Evolutionary conservation across 2,329 filamentous ascomycete species (phyloP).

Genomic region (Pezicula carpinea): DNA sequence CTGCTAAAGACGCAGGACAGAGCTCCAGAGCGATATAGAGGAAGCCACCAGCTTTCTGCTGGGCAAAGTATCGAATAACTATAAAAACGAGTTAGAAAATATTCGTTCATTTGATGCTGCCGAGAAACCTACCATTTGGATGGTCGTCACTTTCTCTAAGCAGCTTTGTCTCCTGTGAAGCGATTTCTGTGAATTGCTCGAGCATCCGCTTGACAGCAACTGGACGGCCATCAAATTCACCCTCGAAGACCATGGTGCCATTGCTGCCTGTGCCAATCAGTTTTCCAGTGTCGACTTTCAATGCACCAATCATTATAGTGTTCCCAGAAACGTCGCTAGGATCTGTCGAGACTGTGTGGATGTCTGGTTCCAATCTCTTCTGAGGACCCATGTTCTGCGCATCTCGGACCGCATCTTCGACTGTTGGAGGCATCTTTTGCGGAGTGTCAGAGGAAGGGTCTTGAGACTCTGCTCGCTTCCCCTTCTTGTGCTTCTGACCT

Average conservation of each 20-base stretch:
- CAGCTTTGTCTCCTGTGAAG: slow-evolving; percentile 86
- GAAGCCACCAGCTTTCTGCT: slow-evolving; percentile 83
- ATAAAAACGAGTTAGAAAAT: slow-evolving; percentile 21
- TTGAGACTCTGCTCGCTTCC: slow-evolving; percentile 38
- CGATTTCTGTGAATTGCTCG: slow-evolving; percentile 92
- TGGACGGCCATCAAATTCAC: slow-evolving; percentile 87
- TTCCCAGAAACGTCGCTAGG: slow-evolving; percentile 56
- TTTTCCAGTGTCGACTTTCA: slow-evolving; percentile 59
- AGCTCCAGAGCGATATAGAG: slow-evolving; percentile 94
- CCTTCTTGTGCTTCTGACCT: slow-evolving; percentile 61
- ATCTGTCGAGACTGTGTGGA: slow-evolving; percentile 52
- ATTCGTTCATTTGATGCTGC: neutral
- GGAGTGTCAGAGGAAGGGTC: slow-evolving; percentile 36
- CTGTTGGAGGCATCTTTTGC: slow-evolving; percentile 34
- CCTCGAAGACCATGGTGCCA: slow-evolving; percentile 92
- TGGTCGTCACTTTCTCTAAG: slow-evolving; percentile 93
- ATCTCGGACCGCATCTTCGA: slow-evolving; percentile 56
- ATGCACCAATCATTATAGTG: slow-evolving; percentile 56
- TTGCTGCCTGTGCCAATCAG: slow-evolving; percentile 80
- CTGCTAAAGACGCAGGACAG: slow-evolving; percentile 88
- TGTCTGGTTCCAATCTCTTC: slow-evolving; percentile 55
- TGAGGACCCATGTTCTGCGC: slow-evolving; percentile 52
- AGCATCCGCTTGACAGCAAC: slow-evolving; percentile 97
- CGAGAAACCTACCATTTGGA: slow-evolving; percentile 58
- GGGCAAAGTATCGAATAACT: slow-evolving; percentile 95